These are phyloP conservation scores for Phytophthora agathidicida DNA, from an alignment of 352 stramenopile species.

Conservation along the genomic window DNA sequence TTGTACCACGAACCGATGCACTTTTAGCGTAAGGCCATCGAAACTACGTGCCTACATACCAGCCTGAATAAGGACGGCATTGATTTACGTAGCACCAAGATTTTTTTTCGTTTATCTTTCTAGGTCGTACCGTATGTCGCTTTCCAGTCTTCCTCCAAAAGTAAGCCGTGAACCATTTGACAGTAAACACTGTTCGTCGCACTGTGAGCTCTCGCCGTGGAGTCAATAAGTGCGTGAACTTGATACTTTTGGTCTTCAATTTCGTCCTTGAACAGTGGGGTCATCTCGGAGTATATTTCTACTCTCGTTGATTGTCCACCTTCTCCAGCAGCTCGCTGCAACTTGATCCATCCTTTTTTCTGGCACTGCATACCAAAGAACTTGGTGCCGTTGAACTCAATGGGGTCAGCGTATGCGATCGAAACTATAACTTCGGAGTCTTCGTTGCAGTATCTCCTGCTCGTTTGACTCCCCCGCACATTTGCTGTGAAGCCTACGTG, in stretches of 20 bases:
- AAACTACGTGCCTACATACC: too few relatives aligned
- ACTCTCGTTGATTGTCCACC: constrained; percentile 22
- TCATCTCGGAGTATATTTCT: constrained; percentile 54
- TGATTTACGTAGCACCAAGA: too few relatives aligned
- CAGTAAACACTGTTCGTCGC: constrained; percentile 29
- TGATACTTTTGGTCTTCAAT: constrained; percentile 35
- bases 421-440: constrained; percentile 42
- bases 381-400: constrained; percentile 36
- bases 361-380: constrained; percentile 34
- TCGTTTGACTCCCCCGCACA: constrained; percentile 42
- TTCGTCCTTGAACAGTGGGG: constrained; percentile 32
- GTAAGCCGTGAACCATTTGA: constrained; percentile 37
- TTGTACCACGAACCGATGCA: too few relatives aligned
- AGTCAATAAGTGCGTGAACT: constrained; percentile 21
- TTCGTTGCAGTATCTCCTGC: constrained; percentile 39
- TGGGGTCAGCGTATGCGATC: constrained; percentile 37
- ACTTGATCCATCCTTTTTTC: constrained; percentile 32
- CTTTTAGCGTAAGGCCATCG: too few relatives aligned
- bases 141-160: constrained; percentile 50
- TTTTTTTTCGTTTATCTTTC: too few relatives aligned
- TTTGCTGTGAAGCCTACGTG: constrained; percentile 9
- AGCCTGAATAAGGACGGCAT: too few relatives aligned
- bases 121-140: constrained; percentile 5
- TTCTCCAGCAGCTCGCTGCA: constrained; percentile 2
- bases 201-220: constrained; percentile 32